These are phyloP conservation scores for Hanseniaspora singularis DNA, from an alignment of 805 yeast species.

Conservation along the genomic window DNA sequence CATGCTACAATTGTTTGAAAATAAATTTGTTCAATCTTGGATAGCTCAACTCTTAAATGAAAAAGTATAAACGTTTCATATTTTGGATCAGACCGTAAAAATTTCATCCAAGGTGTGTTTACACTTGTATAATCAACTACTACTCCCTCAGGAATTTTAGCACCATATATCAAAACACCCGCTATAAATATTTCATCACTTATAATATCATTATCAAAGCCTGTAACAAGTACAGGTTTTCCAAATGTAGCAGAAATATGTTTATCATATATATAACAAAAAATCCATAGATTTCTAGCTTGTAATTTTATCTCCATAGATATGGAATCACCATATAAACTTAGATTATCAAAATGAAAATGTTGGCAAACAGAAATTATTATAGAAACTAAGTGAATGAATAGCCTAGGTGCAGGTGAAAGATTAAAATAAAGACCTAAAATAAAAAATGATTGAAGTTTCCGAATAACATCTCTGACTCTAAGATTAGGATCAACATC, in stretches of 20 bases:
- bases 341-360: slow-evolving; percentile 7
- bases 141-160: neutral
- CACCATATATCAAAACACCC: neutral
- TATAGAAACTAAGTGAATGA: slow-evolving; percentile 11
- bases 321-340: neutral
- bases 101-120: slow-evolving; percentile 9
- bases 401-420: slow-evolving; percentile 9
- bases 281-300: slow-evolving; percentile 10
- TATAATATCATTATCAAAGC: slow-evolving; percentile 5
- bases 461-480: slow-evolving; percentile 5
- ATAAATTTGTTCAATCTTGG: slow-evolving; percentile 11
- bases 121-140: slow-evolving; percentile 2
- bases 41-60: slow-evolving; percentile 6
- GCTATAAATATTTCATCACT: neutral
- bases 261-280: slow-evolving; percentile 8
- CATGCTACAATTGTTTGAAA: slow-evolving; percentile 8
- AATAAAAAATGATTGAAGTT: slow-evolving; percentile 10
- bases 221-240: slow-evolving; percentile 11
- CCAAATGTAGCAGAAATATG: slow-evolving; percentile 12
- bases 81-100: neutral
- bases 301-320: slow-evolving; percentile 9
- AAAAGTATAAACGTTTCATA: neutral
- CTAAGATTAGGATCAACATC: neutral
- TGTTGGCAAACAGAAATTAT: slow-evolving; percentile 8
- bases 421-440: slow-evolving; percentile 6